These are phyloP conservation scores for Vaucheria bursata DNA, from an alignment of 352 stramenopile species.

Conservation along the genomic window DNA sequence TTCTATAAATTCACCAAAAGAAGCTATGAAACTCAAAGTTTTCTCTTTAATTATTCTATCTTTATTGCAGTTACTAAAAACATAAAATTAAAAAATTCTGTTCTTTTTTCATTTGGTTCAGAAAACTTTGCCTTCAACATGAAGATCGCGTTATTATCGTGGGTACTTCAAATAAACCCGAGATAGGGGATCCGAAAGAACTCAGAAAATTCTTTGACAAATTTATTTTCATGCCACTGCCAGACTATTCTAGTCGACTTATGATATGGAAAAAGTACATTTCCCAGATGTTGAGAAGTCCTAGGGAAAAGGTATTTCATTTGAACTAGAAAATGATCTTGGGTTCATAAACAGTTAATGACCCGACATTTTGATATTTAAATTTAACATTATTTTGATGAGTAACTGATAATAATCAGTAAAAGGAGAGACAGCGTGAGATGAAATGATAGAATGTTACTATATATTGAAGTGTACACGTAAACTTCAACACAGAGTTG, in stretches of 20 bases:
- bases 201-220: conserved; percentile 83
- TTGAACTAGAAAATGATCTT: background rate
- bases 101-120: no score
- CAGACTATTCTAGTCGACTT: conserved; percentile 75
- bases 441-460: no score
- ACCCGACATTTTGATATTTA: conserved; percentile 13
- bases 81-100: no score
- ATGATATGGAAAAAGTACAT: conserved; percentile 75
- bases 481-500: no score
- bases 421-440: no score
- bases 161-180: conserved; percentile 68
- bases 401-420: no score
- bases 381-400: no score
- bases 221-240: conserved; percentile 78
- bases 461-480: no score
- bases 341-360: conserved; percentile 2
- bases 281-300: conserved; percentile 49
- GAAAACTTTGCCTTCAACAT: conserved; percentile 70
- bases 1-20: no score
- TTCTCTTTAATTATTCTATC: no score
- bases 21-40: no score
- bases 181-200: conserved; percentile 64
- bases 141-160: conserved; percentile 81
- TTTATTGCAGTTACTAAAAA: no score
- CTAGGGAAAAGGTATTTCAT: conserved; percentile 12